Percentiles rank a stretch among this genome's conserved stretches.
These are phyloP conservation scores for Podosphaera aphanis DNA, from an alignment of 2,329 filamentous ascomycete species.

Conservation along the genomic window DNA sequence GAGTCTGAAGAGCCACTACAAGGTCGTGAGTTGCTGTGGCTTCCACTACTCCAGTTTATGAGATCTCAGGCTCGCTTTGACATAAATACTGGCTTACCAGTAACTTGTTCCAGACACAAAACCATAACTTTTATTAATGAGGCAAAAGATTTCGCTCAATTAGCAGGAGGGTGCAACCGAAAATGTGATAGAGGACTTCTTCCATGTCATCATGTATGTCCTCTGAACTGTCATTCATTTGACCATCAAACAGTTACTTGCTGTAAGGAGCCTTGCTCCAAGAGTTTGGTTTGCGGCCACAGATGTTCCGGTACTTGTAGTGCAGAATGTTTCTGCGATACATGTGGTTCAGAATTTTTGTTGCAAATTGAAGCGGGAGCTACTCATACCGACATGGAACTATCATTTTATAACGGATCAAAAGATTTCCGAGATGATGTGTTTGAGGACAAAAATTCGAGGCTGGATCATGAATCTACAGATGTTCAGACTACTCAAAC, in stretches of 20 bases:
- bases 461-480: background rate
- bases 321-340: slow-evolving; percentile 9
- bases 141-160: slow-evolving; percentile 27
- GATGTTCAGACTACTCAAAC: background rate
- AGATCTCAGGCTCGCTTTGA: slow-evolving; percentile 15
- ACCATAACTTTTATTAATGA: slow-evolving; percentile 26
- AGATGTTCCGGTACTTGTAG: slow-evolving; percentile 11
- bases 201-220: slow-evolving; percentile 14
- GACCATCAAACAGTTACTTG: slow-evolving; percentile 7
- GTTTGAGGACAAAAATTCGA: background rate
- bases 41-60: slow-evolving; percentile 20
- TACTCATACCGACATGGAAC: background rate
- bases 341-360: slow-evolving; percentile 1
- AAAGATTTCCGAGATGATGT: background rate
- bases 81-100: slow-evolving; percentile 26
- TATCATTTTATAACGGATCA: background rate
- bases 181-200: slow-evolving; percentile 20
- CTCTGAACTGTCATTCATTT: slow-evolving; percentile 12
- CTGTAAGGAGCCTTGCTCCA: slow-evolving; percentile 10
- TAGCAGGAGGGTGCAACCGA: slow-evolving; percentile 27
- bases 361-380: background rate
- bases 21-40: slow-evolving; percentile 12
- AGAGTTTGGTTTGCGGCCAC: slow-evolving; percentile 12
- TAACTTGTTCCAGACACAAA: slow-evolving; percentile 38
- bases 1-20: slow-evolving; percentile 4